Percentiles rank a stretch among this genome's conserved stretches.
phyloP scores from a whole-genome alignment of 169 alveolate genomes.

The Eimeria tenella region DNA sequence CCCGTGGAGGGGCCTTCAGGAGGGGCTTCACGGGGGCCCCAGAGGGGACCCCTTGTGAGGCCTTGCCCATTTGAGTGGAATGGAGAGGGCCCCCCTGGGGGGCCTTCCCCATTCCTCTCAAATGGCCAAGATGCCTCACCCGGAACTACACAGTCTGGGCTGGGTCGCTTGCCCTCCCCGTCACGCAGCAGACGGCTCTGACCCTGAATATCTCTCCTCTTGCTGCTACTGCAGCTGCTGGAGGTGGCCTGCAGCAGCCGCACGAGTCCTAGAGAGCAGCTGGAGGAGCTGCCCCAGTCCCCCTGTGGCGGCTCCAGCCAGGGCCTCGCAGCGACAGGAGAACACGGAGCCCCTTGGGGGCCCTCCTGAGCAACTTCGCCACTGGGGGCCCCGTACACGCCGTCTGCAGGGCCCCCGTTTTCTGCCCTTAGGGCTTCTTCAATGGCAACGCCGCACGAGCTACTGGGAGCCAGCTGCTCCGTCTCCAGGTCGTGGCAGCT shows the following conservation, averaged over 20 bases:
- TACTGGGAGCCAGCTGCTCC: too few species aligned
- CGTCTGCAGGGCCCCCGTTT: background rate
- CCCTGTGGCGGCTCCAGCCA: background rate
- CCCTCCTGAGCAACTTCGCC: background rate
- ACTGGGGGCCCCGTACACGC: background rate
- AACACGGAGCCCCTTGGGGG: conserved; percentile 17
- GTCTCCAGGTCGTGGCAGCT: conserved; percentile 8
- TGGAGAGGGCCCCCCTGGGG: too few species aligned
- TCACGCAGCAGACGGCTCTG: too few species aligned
- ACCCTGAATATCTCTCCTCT: too few species aligned
- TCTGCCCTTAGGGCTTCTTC: background rate
- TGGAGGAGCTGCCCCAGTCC: background rate
- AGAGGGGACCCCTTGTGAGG: too few species aligned
- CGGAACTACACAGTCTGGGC: too few species aligned
- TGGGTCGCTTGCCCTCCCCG: too few species aligned
- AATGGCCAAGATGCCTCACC: too few species aligned
- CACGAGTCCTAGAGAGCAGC: background rate
- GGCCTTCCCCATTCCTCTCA: too few species aligned
- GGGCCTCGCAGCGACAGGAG: conserved; percentile 27
- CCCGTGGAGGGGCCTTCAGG: background rate
- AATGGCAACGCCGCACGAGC: too few species aligned
- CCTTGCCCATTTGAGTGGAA: too few species aligned
- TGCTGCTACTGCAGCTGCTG: background rate
- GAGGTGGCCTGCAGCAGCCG: conserved; percentile 24
- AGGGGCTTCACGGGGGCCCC: too few species aligned